These are phyloP conservation scores for Cyberlindnera mrakii DNA, from an alignment of 805 yeast species.

Conservation along the genomic window DNA sequence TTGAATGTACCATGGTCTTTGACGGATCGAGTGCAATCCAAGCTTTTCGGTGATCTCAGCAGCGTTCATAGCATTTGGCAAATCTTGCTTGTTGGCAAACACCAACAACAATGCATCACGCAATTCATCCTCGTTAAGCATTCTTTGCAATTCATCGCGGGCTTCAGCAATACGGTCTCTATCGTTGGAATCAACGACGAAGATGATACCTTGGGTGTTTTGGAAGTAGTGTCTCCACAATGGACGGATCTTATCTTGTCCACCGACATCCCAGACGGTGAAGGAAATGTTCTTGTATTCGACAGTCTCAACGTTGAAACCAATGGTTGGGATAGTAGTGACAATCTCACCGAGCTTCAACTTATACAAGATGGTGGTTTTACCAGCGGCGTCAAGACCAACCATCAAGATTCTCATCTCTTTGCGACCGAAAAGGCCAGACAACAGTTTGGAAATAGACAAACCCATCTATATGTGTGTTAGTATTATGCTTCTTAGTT, in stretches of 20 bases:
- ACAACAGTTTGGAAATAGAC: constrained; percentile 87
- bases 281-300: constrained; percentile 95
- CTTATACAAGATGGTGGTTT: constrained; percentile 92
- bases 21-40: constrained; percentile 94
- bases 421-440: constrained; percentile 94
- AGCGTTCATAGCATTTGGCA: constrained; percentile 98
- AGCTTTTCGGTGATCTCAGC: constrained; percentile 97
- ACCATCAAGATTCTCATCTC: constrained; percentile 98
- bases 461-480: constrained; percentile 66
- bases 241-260: constrained; percentile 98
- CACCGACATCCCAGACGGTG: constrained; percentile 99
- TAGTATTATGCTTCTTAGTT: not conserved
- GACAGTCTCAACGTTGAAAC: constrained; percentile 95
- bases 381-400: constrained; percentile 98
- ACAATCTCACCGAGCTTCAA: constrained; percentile 94
- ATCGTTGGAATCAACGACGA: constrained; percentile 96
- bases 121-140: constrained; percentile 97
- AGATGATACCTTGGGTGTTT: constrained; percentile 97
- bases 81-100: constrained; percentile 97
- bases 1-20: constrained; percentile 99
- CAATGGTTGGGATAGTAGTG: constrained; percentile 94
- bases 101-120: constrained; percentile 93
- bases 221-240: constrained; percentile 99
- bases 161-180: constrained; percentile 98
- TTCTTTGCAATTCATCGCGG: constrained; percentile 95